These are phyloP conservation scores for Striga asiatica DNA, from an alignment of 257 asterid species.

Conservation along the genomic window DNA sequence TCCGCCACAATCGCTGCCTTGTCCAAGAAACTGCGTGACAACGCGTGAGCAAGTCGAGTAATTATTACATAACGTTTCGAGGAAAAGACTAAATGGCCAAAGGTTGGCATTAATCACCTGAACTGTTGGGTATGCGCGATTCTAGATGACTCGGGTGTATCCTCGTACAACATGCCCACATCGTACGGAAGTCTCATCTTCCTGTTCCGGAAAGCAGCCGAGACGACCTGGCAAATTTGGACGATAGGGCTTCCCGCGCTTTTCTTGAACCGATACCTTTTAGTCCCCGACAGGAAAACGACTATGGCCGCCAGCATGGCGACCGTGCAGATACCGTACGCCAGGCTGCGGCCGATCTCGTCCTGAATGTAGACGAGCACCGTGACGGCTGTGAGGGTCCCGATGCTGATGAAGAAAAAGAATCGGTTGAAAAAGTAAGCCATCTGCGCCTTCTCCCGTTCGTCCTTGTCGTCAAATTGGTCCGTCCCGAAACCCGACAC, in stretches of 20 bases:
- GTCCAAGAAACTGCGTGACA: slow-evolving; percentile 46
- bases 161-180: slow-evolving; percentile 44
- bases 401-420: slow-evolving; percentile 87
- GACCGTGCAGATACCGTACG: slow-evolving; percentile 62
- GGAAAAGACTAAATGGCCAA: background rate
- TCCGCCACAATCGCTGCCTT: slow-evolving; percentile 69
- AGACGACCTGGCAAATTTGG: slow-evolving; percentile 64
- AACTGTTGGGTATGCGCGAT: slow-evolving; percentile 62
- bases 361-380: slow-evolving; percentile 82
- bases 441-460: slow-evolving; percentile 71
- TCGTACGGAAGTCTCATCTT: slow-evolving; percentile 42
- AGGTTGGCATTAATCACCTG: slow-evolving; percentile 16
- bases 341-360: slow-evolving; percentile 61
- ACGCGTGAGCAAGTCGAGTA: background rate
- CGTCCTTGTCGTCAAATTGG: slow-evolving; percentile 86
- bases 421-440: slow-evolving; percentile 74
- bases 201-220: slow-evolving; percentile 52
- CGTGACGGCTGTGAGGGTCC: slow-evolving; percentile 72
- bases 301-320: slow-evolving; percentile 49
- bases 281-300: slow-evolving; percentile 56
- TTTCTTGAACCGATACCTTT: slow-evolving; percentile 56
- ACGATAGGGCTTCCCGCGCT: slow-evolving; percentile 66
- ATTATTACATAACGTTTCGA: no score
- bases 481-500: slow-evolving; percentile 85
- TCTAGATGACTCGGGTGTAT: slow-evolving; percentile 42